phyloP scores from a whole-genome alignment of 495 filamentous ascomycete species.

The Bacidia rubella region DNA sequence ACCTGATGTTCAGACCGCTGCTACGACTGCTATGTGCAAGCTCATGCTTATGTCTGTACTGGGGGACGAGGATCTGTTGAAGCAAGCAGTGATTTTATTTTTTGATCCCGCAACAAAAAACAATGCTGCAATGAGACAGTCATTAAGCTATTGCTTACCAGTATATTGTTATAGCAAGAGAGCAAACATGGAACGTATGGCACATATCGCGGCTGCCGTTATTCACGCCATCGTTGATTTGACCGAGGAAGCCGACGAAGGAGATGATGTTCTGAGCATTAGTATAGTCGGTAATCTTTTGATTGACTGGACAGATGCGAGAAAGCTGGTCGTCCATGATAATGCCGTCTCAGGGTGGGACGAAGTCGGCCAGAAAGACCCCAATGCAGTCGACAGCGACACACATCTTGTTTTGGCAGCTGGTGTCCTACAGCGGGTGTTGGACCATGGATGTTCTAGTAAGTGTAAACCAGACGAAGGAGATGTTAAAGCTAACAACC shows the following conservation, averaged over 20 bases:
- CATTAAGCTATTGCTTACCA: conserved; percentile 87
- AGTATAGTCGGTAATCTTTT: conserved; percentile 63
- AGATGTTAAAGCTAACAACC: conserved; percentile 26
- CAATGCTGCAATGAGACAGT: conserved; percentile 80
- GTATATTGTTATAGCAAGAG: conserved; percentile 78
- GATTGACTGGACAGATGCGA: conserved; percentile 90
- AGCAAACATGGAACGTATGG: conserved; percentile 72
- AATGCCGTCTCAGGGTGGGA: conserved; percentile 38
- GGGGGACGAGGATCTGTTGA: conserved; percentile 57
- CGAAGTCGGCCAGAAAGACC: conserved; percentile 27
- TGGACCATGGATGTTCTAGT: conserved; percentile 39
- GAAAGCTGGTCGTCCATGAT: conserved; percentile 63
- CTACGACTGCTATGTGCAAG: conserved; percentile 70
- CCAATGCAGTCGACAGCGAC: conserved; percentile 45
- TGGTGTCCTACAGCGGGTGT: conserved; percentile 45
- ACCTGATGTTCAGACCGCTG: conserved; percentile 66
- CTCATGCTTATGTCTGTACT: conserved; percentile 58
- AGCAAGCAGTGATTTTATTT: conserved; percentile 68
- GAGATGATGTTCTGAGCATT: conserved; percentile 70
- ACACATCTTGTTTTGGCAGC: conserved; percentile 55
- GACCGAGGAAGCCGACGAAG: conserved; percentile 49
- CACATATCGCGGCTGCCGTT: conserved; percentile 50
- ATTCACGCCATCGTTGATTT: conserved; percentile 46
- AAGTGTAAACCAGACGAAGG: conserved; percentile 31
- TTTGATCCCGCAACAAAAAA: conserved; percentile 76